A percentile compares a stretch with the other conserved stretches of the same genome.
phyloP scores from a whole-genome alignment of 2,329 filamentous ascomycete genomes.

The Aspergillus chevalieri region DNA sequence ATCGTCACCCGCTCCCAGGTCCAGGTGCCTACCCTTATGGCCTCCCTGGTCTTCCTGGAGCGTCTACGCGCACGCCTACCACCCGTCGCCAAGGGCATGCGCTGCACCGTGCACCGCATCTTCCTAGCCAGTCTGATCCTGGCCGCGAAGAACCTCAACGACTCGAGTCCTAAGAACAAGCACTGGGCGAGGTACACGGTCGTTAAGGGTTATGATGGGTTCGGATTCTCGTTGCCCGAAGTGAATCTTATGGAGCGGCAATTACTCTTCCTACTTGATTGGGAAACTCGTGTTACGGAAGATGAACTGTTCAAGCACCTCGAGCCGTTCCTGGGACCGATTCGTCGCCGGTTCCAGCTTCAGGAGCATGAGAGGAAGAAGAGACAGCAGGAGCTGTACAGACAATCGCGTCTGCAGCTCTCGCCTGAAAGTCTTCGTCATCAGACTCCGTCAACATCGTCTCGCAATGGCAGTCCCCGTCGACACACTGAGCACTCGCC shows the following conservation, averaged over 20 bases:
- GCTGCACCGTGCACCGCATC: conserved; percentile 95
- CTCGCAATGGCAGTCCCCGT: conserved; percentile 13
- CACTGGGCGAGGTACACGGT: conserved; percentile 95
- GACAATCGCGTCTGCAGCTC: background rate
- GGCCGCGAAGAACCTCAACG: conserved; percentile 95
- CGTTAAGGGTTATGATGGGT: conserved; percentile 65
- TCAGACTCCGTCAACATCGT: conserved; percentile 18
- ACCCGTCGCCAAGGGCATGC: conserved; percentile 90
- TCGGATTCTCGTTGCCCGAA: conserved; percentile 89
- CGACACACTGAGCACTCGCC: conserved; percentile 24
- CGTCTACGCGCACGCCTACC: conserved; percentile 79
- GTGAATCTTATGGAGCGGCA: conserved; percentile 99
- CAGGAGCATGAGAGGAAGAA: conserved; percentile 41
- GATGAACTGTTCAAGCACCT: conserved; percentile 82
- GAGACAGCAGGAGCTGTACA: conserved; percentile 14
- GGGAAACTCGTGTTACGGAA: conserved; percentile 81
- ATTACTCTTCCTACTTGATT: conserved; percentile 87
- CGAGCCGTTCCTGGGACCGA: conserved; percentile 79
- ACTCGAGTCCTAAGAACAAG: conserved; percentile 99
- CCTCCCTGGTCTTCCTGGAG: conserved; percentile 85
- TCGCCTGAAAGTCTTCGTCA: conserved; percentile 31
- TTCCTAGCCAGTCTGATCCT: conserved; percentile 65
- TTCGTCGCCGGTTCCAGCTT: conserved; percentile 57
- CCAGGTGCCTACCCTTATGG: conserved; percentile 96
- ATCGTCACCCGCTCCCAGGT: conserved; percentile 91